A percentile compares a stretch with the other conserved stretches of the same genome.
phyloP scores from a whole-genome alignment of 371 early-diverging fungal species.

The Mortierella sp. region DNA sequence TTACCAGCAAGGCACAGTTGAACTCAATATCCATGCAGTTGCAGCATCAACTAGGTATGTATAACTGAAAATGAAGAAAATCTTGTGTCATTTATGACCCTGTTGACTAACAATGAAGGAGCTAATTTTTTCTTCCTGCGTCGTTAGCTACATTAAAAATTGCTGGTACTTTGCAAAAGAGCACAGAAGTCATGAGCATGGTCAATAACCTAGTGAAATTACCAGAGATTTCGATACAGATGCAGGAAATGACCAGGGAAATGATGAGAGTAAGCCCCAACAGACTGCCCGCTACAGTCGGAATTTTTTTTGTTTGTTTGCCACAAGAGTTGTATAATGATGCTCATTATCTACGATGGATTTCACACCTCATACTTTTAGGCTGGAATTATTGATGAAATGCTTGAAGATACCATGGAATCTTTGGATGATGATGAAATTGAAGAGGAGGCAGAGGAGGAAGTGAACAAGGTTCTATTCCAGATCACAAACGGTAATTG shows the following conservation, averaged over 20 bases:
- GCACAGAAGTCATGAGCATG: slow-evolving; percentile 90
- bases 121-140: slow-evolving; percentile 4
- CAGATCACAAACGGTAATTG: slow-evolving; percentile 89
- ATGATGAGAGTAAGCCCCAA: slow-evolving; percentile 87
- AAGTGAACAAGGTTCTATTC: slow-evolving; percentile 90
- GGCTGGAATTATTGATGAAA: slow-evolving; percentile 96
- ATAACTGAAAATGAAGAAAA: not conserved
- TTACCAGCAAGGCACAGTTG: slow-evolving; percentile 93
- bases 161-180: slow-evolving; percentile 89
- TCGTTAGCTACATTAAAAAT: slow-evolving; percentile 90
- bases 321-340: too few species aligned
- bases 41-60: slow-evolving; percentile 85
- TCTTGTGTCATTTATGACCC: not conserved
- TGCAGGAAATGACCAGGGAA: slow-evolving; percentile 94
- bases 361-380: too few species aligned
- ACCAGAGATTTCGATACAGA: slow-evolving; percentile 84
- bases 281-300: not conserved
- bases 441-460: slow-evolving; percentile 95
- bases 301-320: slow-evolving; percentile 1
- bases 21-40: slow-evolving; percentile 93
- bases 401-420: slow-evolving; percentile 93
- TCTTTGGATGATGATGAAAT: slow-evolving; percentile 89
- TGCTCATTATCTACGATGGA: too few species aligned
- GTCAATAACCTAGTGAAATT: slow-evolving; percentile 88
- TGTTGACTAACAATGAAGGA: not conserved